These are phyloP conservation scores for Mucor irregularis DNA, from an alignment of 371 early-diverging fungal genomes.

Conservation along the genomic window DNA sequence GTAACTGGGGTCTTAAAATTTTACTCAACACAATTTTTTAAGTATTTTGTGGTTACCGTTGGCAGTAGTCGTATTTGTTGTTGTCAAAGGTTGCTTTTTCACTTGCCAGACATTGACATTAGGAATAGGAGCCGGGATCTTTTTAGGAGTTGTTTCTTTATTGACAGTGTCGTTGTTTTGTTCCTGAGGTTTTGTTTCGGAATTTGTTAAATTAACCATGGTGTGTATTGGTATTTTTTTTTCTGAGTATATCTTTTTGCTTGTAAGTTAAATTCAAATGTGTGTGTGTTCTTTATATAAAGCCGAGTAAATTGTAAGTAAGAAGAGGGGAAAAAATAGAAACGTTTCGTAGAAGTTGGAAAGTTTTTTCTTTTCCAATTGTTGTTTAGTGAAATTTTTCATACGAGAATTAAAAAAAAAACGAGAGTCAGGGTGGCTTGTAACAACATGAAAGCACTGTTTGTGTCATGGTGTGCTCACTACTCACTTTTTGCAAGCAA, in stretches of 20 bases:
- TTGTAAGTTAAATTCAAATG: too few species aligned
- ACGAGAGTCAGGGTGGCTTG: conserved; percentile 1
- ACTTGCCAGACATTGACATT: conserved; percentile 53
- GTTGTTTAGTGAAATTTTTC: background rate
- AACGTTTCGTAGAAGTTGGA: too few species aligned
- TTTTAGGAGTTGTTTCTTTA: conserved; percentile 18
- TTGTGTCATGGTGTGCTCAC: too few species aligned
- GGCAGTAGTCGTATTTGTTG: background rate
- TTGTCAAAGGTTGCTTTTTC: conserved; percentile 24
- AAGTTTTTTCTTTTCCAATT: background rate
- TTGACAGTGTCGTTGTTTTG: background rate
- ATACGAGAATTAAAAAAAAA: background rate
- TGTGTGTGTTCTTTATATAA: too few species aligned
- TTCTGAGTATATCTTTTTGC: too few species aligned
- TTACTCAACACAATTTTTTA: too few species aligned
- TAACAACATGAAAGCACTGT: too few species aligned
- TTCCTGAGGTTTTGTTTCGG: conserved; percentile 10
- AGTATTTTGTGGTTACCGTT: conserved; percentile 1
- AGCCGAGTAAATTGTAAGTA: background rate
- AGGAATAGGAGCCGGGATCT: conserved; percentile 39
- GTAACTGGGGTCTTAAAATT: background rate
- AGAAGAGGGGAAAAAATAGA: background rate
- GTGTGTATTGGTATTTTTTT: conserved; percentile 1
- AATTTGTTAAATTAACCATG: conserved; percentile 12
- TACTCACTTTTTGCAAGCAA: too few species aligned